Base-by-base conservation (phyloP, 2,329 filamentous ascomycete species). In the Dactylellina sp. region DNA sequence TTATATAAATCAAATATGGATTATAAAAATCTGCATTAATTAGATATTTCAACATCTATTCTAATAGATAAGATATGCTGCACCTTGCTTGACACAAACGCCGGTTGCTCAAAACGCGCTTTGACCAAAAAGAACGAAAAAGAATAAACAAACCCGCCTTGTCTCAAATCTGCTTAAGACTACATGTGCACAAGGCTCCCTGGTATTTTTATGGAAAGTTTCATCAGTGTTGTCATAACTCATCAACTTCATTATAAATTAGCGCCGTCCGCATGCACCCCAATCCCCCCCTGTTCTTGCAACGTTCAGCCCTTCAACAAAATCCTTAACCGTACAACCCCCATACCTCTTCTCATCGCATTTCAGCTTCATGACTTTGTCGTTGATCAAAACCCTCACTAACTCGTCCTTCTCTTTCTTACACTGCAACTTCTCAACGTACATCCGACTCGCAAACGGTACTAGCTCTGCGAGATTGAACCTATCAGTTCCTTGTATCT, bases 361-460 rank as follows among this genome's bases (percentile, higher is more conserved):
- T 76, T 86, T 83, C 64, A 96, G 81, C 12, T 88, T 87, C 70
- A 93, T 84, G 1, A 97, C 91, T 20, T 91, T 86, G 79, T 96
- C 92, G 81, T 97, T 97, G 40, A 97, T 83, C 71, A 97, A 82
- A 2, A 96, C 84, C 40, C 93, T 86, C 9, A 97, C 91, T 60
- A 90, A 83, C 80, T 95, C 90, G 78, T 92, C 87, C 1, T 81
- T 76, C 16, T 82, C 80, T 7, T 77, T 77, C 1, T 80, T 80
- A 80, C 93, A 97, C 44, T 81, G 81, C 86, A 97, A 89, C 85
- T 94, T 95, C 85, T 97, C 93, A 35, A 97, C 87, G 80, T 96
- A 96, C 81, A 92, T 86, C 60, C 93, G 85, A n/a, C 87, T 89
- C 0, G 86, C 91, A 81, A 97, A 97, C 0, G 93, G 91, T 16